phyloP scores from a whole-genome alignment of 2,329 filamentous ascomycete species.

The Sarocladiaceae sp. region DNA sequence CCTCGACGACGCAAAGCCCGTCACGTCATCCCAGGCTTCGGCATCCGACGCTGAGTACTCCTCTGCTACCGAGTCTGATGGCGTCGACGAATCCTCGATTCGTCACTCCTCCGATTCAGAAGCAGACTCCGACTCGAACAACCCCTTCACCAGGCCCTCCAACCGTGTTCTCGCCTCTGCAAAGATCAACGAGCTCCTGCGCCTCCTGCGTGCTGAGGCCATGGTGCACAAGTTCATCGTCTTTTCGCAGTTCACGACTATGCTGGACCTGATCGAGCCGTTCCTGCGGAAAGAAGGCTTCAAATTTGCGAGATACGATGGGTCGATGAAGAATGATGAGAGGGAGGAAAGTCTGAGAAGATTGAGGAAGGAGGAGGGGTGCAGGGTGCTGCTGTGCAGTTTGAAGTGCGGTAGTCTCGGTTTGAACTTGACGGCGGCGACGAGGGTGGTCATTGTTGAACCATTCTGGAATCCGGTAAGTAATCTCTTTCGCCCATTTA shows the following conservation, averaged over 20 bases:
- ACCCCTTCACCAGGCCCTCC: constrained; percentile 25
- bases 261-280: constrained; percentile 93
- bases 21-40: constrained; percentile 2
- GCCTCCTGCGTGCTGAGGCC: constrained; percentile 73
- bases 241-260: constrained; percentile 96
- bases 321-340: constrained; percentile 86
- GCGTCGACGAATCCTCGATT: constrained; percentile 6
- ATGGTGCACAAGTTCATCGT: constrained; percentile 92
- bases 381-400: constrained; percentile 82
- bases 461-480: constrained; percentile 95
- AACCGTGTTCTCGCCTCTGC: constrained; percentile 62
- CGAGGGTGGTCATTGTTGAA: constrained; percentile 88
- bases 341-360: constrained; percentile 79
- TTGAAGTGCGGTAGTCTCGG: constrained; percentile 90
- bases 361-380: constrained; percentile 67
- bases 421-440: constrained; percentile 89
- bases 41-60: constrained; percentile 9
- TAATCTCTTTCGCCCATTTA: constrained; percentile 13
- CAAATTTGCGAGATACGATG: constrained; percentile 84
- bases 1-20: constrained; percentile 19
- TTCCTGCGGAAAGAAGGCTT: constrained; percentile 73
- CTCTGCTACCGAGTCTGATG: constrained; percentile 12
- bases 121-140: constrained; percentile 18
- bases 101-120: constrained; percentile 25
- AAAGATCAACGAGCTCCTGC: constrained; percentile 82